Evolutionary conservation across 1,139 yeast genomes (phyloP).

Genomic region (Candida tropicalis): DNA sequence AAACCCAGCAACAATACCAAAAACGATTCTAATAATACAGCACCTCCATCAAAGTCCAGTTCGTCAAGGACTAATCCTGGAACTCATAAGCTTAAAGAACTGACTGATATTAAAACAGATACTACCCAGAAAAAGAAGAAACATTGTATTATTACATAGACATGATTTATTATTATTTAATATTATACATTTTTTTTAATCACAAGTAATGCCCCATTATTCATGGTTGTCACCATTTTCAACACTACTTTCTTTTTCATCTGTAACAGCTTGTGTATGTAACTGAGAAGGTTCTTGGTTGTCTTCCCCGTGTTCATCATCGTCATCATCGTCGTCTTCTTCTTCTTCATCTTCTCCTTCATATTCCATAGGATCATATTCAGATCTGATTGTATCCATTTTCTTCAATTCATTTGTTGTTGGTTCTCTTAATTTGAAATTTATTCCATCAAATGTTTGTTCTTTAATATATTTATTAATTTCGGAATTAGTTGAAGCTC

Average conservation of each 20-base stretch:
- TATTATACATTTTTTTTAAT: not conserved
- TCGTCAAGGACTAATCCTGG: conserved; percentile 2
- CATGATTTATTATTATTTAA: not conserved
- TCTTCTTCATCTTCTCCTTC: conserved; percentile 52
- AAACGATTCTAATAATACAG: not conserved
- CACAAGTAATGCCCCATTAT: too few species aligned
- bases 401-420: conserved; percentile 66
- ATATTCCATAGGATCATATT: conserved; percentile 76
- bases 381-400: conserved; percentile 69
- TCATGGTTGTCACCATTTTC: too few species aligned
- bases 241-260: conserved; percentile 19
- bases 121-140: conserved; percentile 21
- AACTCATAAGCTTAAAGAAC: not conserved
- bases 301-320: conserved; percentile 15
- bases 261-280: conserved; percentile 56
- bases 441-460: conserved; percentile 56
- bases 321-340: conserved; percentile 26
- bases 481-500: conserved; percentile 54
- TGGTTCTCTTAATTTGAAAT: conserved; percentile 70
- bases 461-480: conserved; percentile 54
- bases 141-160: conserved; percentile 23
- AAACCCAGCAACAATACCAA: conserved; percentile 2
- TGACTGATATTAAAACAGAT: conserved; percentile 11
- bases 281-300: conserved; percentile 11
- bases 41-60: conserved; percentile 1